phyloP scores from a whole-genome alignment of 306 rosid species.

The Vigna angularis region DNA sequence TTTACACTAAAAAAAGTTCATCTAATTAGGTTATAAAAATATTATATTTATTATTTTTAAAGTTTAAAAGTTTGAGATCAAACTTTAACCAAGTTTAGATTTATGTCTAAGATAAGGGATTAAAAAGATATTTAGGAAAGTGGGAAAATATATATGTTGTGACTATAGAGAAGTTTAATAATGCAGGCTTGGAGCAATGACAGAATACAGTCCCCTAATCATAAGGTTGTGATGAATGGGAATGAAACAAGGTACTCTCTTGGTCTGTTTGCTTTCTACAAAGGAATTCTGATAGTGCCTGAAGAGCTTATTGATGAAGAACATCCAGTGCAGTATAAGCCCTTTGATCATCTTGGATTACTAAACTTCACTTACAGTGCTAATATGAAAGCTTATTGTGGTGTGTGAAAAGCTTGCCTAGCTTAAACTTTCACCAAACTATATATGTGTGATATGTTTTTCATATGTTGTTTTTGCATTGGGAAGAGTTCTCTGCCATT shows the following conservation, averaged over 20 bases:
- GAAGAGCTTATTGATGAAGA: slow-evolving; percentile 66
- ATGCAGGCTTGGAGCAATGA: slow-evolving; percentile 88
- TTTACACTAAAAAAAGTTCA: no score
- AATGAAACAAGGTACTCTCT: slow-evolving; percentile 71
- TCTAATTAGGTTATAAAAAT: no score
- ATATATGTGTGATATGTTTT: not conserved
- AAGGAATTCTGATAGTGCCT: slow-evolving; percentile 66
- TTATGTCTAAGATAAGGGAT: no score
- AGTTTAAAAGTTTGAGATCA: no score
- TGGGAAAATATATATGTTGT: no score
- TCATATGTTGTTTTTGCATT: not conserved
- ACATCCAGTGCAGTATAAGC: slow-evolving; percentile 66
- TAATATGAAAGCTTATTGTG: slow-evolving; percentile 53
- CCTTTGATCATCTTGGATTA: slow-evolving; percentile 68
- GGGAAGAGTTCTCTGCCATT: no score
- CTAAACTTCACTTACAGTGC: slow-evolving; percentile 53
- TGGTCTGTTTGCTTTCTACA: slow-evolving; percentile 65
- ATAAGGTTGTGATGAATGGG: slow-evolving; percentile 67
- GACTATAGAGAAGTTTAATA: no score
- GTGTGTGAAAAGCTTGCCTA: slow-evolving; percentile 36
- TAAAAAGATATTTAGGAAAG: no score
- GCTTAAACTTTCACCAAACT: not conserved
- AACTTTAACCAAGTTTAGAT: no score
- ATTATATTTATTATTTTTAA: no score
- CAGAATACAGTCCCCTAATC: slow-evolving; percentile 69